Evolutionary conservation across 1,139 yeast genomes (phyloP).

Genomic region (Hanseniaspora gamundiae): DNA sequence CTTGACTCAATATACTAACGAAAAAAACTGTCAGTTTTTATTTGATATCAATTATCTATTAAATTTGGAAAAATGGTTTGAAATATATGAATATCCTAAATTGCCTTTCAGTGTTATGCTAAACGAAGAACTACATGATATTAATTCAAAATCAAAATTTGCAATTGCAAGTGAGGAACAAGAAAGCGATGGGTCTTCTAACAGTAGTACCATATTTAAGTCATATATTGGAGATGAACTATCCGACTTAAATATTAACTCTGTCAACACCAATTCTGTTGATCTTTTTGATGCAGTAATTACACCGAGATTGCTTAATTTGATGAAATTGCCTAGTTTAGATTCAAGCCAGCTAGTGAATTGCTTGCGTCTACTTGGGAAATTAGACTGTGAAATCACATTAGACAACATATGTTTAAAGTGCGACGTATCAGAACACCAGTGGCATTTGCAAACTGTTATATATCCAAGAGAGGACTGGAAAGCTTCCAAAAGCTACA

Average conservation of each 20-base stretch:
- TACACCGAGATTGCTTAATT: neutral
- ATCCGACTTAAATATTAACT: neutral
- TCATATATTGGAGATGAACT: neutral
- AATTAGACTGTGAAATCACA: conserved; percentile 5
- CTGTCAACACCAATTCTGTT: neutral
- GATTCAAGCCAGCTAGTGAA: neutral
- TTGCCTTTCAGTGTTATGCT: neutral
- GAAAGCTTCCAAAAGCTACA: neutral
- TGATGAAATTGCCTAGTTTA: neutral
- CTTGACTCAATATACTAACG: neutral
- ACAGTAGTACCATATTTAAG: too few relatives aligned
- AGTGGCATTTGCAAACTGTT: conserved; percentile 1
- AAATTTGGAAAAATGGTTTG: conserved; percentile 1
- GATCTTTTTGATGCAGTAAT: neutral
- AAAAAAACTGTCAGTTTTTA: neutral
- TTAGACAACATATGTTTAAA: conserved; percentile 1
- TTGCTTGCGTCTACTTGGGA: neutral
- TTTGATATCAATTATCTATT: neutral
- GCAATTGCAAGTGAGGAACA: too few relatives aligned
- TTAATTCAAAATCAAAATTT: neutral
- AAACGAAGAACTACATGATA: neutral
- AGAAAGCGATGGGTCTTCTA: too few relatives aligned
- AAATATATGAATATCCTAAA: neutral
- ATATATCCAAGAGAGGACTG: neutral
- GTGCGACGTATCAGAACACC: conserved; percentile 6